Evolutionary conservation across 2,329 filamentous ascomycete genomes (phyloP), one percentile per base, ranked within the genome.

Genomic region (Colletotrichum echinochloae): DNA sequence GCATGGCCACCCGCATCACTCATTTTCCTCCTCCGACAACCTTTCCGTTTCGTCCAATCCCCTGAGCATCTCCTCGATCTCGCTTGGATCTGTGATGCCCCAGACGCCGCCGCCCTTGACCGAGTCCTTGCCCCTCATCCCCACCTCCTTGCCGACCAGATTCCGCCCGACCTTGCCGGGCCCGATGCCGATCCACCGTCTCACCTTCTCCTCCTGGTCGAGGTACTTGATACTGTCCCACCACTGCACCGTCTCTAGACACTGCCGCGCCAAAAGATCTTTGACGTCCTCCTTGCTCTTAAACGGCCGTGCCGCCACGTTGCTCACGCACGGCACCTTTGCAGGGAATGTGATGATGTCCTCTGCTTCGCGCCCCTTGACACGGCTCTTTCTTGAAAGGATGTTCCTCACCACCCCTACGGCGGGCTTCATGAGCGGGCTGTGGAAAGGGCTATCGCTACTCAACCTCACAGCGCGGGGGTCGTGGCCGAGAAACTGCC

Each of bases 131-230:
- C 90, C 90, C 60, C 90, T 89, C 89, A 96, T 95, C 12, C 94
- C 95, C 3, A 98, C 95, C 81, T 98, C 95, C 81, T 98, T 98
- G 16, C 95, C 94, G 1, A 98, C 95, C 9, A 98, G 85, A 79
- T 98, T 98, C 67, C 95, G 87, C 0, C 95, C 95, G 2, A 98
- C 95, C 79, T 97, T 97, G 6, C 95, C 95, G 0, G 95, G 95
- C 0, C 95, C 95, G 72, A 98, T 94, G 52, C 95, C 95, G 60
- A 98, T 88, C 92, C 95, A 98, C 66, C 95, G 86, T 75, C 91
- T 87, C 23, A 97, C 93, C 73, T 91, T 91, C 77, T 91, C 88
- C 76, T 96, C 90, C 78, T 96, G 91, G 79, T 98, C 94, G 60
- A 98, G 83, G 77, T 97, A 97, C 74, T 90, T 90, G 76, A 98